phyloP scores from a whole-genome alignment of 495 filamentous ascomycete genomes.

The Hypomontagnella submonticulosa region DNA sequence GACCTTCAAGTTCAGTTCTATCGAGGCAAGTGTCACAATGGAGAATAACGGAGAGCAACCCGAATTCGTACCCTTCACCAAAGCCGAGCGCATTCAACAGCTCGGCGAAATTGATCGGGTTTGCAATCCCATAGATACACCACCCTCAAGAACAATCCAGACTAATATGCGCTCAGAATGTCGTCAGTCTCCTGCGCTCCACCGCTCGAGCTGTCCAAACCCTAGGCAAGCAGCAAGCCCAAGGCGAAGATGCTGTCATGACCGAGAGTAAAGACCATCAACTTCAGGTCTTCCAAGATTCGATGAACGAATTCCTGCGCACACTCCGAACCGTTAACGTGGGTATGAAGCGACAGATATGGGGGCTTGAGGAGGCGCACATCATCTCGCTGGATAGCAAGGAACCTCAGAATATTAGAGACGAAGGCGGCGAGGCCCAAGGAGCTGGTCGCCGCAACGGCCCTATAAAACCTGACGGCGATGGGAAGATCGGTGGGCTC shows the following conservation, averaged over 20 bases:
- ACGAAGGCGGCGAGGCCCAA: constrained; percentile 40
- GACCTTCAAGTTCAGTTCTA: not conserved
- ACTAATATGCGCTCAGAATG: constrained; percentile 48
- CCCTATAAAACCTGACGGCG: constrained; percentile 58
- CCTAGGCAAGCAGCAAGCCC: constrained; percentile 65
- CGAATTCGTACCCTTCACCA: constrained; percentile 61
- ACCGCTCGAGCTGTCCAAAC: constrained; percentile 75
- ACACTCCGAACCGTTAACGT: constrained; percentile 76
- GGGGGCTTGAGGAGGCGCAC: constrained; percentile 79
- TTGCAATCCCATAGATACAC: not conserved
- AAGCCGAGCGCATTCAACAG: constrained; percentile 78
- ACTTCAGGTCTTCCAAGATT: constrained; percentile 64
- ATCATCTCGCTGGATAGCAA: constrained; percentile 66
- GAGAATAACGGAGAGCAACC: constrained; percentile 29
- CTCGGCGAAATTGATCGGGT: constrained; percentile 81
- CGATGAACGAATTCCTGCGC: constrained; percentile 74
- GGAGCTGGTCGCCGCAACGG: constrained; percentile 32
- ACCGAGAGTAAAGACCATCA: constrained; percentile 50
- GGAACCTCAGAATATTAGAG: constrained; percentile 30
- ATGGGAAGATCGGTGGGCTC: constrained; percentile 68
- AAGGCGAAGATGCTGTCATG: constrained; percentile 40
- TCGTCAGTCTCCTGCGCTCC: constrained; percentile 69
- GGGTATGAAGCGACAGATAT: constrained; percentile 78
- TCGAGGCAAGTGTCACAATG: constrained; percentile 20
- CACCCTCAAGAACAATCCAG: constrained; percentile 8